Evolutionary conservation across 805 yeast genomes (phyloP), one percentile per base, ranked within the genome.

Genomic region (Wickerhamiella brachini): DNA sequence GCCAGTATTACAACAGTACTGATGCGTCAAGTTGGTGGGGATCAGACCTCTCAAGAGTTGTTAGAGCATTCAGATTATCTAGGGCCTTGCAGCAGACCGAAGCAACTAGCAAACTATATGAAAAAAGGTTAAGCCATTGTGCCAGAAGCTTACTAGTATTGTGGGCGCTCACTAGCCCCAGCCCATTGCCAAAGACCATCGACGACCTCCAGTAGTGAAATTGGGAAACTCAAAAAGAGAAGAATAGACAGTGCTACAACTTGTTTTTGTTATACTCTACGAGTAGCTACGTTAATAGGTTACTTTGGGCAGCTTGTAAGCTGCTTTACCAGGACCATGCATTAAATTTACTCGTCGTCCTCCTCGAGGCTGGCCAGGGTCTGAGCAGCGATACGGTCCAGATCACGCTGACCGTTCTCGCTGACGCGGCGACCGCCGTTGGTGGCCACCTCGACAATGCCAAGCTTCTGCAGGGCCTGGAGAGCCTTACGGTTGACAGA

Each of bases 381-480:
- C 79, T 88, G 95, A 74, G 95, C 95, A 71, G 97, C 97, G 75
- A 90, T 90, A 83, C 99, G 97, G 80, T 93, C 99, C 79, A 93
- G 85, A 80, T 93, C 99, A 86, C 98, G 89, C 80, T 90, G 97
- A 74, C 99, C 99, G 78, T 88, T 85, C 73, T 87, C 96, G 61
- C 97, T 84, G 82, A 93, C 87, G 77, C 89, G 87, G 83, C 98
- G 93, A 76, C 98, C 98, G 74, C 97, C 97, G 78, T 86, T 87
- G 76, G 88, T 85, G 71, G 95, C 81, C 73, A 84, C 79, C 79
- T 90, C 98, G 66, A 93, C 78, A 65, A 93, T 87, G 74, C 97
- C 97, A 62, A 93, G 84, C 81, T 90, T 89, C 82, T 89, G 96
- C 71, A 93, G 85, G 68, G 97, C 82, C 79, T 93, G 98, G 70